phyloP scores from a whole-genome alignment of 1,284 basidiomycete genomes.

The Sporisorium graminicola region DNA sequence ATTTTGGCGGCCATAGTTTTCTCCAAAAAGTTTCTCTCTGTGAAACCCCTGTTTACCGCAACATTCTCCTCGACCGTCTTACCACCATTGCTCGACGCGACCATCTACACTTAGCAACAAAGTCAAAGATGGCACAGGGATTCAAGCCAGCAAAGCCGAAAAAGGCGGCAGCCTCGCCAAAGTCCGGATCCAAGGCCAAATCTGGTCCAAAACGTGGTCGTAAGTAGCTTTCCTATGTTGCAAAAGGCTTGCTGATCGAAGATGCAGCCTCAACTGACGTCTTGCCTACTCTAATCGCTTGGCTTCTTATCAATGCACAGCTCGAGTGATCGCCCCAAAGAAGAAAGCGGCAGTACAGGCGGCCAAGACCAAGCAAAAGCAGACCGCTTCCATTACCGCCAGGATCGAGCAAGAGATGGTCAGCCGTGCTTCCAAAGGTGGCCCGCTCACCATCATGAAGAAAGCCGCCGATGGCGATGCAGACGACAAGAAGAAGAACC shows the following conservation, averaged over 20 bases:
- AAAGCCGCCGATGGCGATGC: constrained; percentile 89
- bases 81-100: constrained; percentile 3
- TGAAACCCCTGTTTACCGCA: too few relatives aligned
- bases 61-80: not conserved
- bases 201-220: constrained; percentile 54
- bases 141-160: constrained; percentile 56
- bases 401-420: constrained; percentile 59
- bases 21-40: not conserved
- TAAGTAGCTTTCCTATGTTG: constrained; percentile 26
- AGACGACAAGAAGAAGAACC: constrained; percentile 50
- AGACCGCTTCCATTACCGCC: constrained; percentile 48
- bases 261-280: not conserved
- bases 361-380: constrained; percentile 50
- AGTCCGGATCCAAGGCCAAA: constrained; percentile 40
- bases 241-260: not conserved
- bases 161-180: constrained; percentile 31
- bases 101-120: not conserved
- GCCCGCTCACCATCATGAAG: constrained; percentile 81
- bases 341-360: constrained; percentile 48
- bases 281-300: not conserved
- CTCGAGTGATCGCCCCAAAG: constrained; percentile 55
- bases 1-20: constrained; percentile 5
- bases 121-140: constrained; percentile 52
- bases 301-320: constrained; percentile 7
- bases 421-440: constrained; percentile 50